Conservation (phyloP, 108 stramenopile species). For the Parietichytrium sp. region DNA sequence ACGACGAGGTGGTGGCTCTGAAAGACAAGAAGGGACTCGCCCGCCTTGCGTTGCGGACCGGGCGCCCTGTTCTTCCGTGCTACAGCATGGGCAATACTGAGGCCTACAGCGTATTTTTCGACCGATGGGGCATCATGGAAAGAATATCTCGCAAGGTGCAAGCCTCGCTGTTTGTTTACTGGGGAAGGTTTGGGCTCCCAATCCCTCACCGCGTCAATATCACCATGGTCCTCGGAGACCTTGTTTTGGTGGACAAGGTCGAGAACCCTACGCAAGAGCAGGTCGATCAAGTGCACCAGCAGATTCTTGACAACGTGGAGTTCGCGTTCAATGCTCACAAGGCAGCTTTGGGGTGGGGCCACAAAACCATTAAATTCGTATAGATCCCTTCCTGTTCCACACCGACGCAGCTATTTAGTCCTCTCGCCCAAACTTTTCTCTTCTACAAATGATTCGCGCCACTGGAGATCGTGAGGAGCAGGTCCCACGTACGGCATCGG, state of each 20-base stretch:
- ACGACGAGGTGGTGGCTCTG: conserved; percentile 36
- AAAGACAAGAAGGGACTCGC: conserved; percentile 26
- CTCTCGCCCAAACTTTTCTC: too few species aligned
- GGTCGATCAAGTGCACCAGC: conserved; percentile 5
- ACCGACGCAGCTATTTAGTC: too few species aligned
- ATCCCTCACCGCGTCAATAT: conserved; percentile 22
- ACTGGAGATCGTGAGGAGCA: too few species aligned
- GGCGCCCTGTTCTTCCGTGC: neutral
- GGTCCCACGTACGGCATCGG: too few species aligned
- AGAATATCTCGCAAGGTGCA: conserved; percentile 26
- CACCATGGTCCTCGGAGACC: conserved; percentile 17
- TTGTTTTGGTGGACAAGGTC: neutral
- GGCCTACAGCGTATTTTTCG: conserved; percentile 18
- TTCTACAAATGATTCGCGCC: too few species aligned
- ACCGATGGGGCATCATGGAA: conserved; percentile 39
- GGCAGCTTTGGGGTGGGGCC: conserved; percentile 31
- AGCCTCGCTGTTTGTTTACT: conserved; percentile 26
- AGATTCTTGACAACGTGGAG: neutral
- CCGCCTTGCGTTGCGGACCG: conserved; percentile 8
- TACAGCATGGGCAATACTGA: conserved; percentile 38
- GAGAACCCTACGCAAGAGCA: conserved; percentile 10
- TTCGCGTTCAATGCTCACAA: conserved; percentile 29
- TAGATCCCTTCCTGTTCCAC: too few species aligned
- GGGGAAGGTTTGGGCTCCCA: conserved; percentile 33
- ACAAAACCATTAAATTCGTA: neutral